A percentile compares a stretch with the other conserved stretches of the same genome.
Evolutionary conservation across 169 alveolate genomes (phyloP).

Genomic region (Plasmodium gallinaceum): DNA sequence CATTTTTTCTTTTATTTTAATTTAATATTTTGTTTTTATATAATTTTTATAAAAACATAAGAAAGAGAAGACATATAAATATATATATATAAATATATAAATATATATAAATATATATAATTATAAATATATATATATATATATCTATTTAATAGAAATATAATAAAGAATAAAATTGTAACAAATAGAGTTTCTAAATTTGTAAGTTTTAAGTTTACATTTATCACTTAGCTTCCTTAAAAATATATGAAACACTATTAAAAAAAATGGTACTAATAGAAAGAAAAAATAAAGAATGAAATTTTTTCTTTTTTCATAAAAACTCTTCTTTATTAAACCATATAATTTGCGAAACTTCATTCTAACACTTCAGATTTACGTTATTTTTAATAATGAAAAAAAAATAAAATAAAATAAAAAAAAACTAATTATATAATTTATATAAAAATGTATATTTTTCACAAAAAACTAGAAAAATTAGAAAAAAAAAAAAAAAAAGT

Average conservation of each 20-base stretch:
- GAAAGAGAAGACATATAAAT: not conserved
- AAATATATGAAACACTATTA: conserved; percentile 54
- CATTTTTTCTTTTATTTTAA: too few relatives aligned
- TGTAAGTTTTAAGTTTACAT: conserved; percentile 20
- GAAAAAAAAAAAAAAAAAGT: conserved; percentile 21
- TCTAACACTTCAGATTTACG: conserved; percentile 5
- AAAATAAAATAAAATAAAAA: conserved; percentile 5
- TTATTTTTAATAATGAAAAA: conserved; percentile 15
- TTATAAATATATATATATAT: conserved; percentile 7
- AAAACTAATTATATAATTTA: not conserved
- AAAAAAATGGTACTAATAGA: conserved; percentile 58
- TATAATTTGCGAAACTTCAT: conserved; percentile 70
- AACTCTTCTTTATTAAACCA: conserved; percentile 46
- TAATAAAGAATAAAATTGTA: too few relatives aligned
- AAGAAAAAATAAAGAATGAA: conserved; percentile 58
- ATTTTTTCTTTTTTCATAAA: conserved; percentile 70
- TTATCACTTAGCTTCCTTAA: conserved; percentile 64
- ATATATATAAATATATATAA: not conserved
- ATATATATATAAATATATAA: not conserved
- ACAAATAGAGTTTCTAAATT: not conserved
- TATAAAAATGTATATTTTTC: not conserved
- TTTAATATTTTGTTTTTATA: too few relatives aligned
- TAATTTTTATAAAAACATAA: too few relatives aligned
- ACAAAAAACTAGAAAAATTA: not conserved
- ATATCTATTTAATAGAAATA: not conserved